These are phyloP conservation scores for Schrenkiella parvula DNA, from an alignment of 345 rosid genomes.

Conservation along the genomic window DNA sequence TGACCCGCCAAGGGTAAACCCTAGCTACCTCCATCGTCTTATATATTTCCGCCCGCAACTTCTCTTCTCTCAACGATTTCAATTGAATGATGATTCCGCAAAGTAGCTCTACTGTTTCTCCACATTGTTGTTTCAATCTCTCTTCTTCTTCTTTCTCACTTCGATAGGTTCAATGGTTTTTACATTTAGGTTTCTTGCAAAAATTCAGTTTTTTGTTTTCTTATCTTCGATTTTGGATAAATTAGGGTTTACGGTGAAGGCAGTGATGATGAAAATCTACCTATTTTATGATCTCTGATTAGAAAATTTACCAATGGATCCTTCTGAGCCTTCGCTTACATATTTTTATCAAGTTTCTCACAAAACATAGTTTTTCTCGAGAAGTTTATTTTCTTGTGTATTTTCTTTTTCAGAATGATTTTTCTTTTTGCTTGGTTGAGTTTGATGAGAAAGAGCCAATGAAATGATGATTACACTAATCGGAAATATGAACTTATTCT, in stretches of 20 bases:
- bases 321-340: slow-evolving; percentile 35
- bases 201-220: neutral
- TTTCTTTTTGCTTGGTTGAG: neutral
- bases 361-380: neutral
- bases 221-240: neutral
- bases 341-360: too few species aligned
- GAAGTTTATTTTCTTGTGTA: too few species aligned
- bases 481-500: slow-evolving; percentile 36
- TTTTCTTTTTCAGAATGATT: neutral
- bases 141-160: too few species aligned
- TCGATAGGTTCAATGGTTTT: neutral
- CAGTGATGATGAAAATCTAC: slow-evolving; percentile 37
- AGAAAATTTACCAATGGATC: slow-evolving; percentile 39
- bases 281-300: slow-evolving; percentile 37
- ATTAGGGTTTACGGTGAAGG: slow-evolving; percentile 5
- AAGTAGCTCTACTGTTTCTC: neutral
- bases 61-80: neutral
- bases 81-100: neutral
- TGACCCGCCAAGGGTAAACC: slow-evolving; percentile 1
- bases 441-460: neutral
- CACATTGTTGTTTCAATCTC: neutral
- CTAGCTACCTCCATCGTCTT: slow-evolving; percentile 16
- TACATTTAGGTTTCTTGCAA: neutral
- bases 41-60: neutral
- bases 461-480: slow-evolving; percentile 22